Percentiles rank a stretch among this genome's conserved stretches.
Evolutionary conservation across 2,329 filamentous ascomycete genomes (phyloP).

Genomic region (Botrytis sinoallii): DNA sequence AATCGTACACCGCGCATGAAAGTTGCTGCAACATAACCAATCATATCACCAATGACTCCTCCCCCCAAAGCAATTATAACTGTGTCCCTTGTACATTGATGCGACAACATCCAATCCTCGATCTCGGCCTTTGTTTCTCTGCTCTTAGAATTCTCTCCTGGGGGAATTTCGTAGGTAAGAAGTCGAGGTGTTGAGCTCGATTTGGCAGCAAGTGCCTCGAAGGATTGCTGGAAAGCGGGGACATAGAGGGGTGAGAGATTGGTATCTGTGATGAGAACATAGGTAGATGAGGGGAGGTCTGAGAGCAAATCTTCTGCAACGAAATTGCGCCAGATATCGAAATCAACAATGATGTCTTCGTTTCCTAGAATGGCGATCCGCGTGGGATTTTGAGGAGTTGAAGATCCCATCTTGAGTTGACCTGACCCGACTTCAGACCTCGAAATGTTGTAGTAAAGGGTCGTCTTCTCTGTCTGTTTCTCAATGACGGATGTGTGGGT

Average conservation of each 20-base stretch:
- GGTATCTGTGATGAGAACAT: slow-evolving; percentile 94
- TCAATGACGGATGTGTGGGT: neutral
- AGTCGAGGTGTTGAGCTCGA: slow-evolving; percentile 58
- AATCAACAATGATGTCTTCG: slow-evolving; percentile 87
- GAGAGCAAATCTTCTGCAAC: slow-evolving; percentile 77
- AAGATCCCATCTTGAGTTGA: slow-evolving; percentile 30
- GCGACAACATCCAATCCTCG: slow-evolving; percentile 92
- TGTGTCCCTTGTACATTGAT: slow-evolving; percentile 91
- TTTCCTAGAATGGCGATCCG: slow-evolving; percentile 80
- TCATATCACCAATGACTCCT: slow-evolving; percentile 96
- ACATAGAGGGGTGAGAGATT: slow-evolving; percentile 82
- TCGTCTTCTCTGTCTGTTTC: neutral
- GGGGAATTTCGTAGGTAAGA: slow-evolving; percentile 80
- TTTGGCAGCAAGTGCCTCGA: slow-evolving; percentile 47
- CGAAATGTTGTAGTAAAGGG: neutral
- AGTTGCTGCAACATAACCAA: slow-evolving; percentile 93
- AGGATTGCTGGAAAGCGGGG: slow-evolving; percentile 67
- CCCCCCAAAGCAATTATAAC: slow-evolving; percentile 93
- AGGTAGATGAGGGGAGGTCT: slow-evolving; percentile 80
- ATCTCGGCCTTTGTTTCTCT: slow-evolving; percentile 91
- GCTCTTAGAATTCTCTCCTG: slow-evolving; percentile 91
- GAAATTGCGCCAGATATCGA: slow-evolving; percentile 82
- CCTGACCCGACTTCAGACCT: neutral
- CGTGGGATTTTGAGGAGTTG: slow-evolving; percentile 42
- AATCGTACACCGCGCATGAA: slow-evolving; percentile 98